Base-by-base conservation (phyloP, 495 filamentous ascomycete species). In the Penicillium bialowiezense region DNA sequence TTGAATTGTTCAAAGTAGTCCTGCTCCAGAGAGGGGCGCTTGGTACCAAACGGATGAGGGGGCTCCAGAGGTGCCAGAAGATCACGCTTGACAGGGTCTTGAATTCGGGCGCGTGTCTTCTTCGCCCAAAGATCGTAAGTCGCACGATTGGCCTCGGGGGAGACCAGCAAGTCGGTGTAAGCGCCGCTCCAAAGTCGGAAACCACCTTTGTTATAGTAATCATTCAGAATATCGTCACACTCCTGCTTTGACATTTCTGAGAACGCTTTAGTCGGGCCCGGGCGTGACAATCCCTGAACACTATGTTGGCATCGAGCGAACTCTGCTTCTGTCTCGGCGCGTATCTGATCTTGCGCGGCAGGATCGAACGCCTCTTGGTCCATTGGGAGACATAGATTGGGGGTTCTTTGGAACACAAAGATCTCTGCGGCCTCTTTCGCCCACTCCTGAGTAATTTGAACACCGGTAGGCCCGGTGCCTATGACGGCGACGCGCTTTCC, bases 1-100 rank as follows among this genome's bases (percentile, higher is more conserved):
- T 84, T 80, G 64, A 85, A 80, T 33, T 74, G 69, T 51, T 85
- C 81, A 49, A 74, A 85, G 62, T 78, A 85, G 35, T 68, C 61
- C 20, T 62, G 44, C 48, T 85, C 80, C 3, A 85, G 65, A 15
- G 67, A 75, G 0, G 75, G 74, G 0, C 82, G 69, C 59, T 83
- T 85, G n/a, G 71, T 63, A 13, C 81, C 82, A 21, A 75, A 83
- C 0, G 64, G 20, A 26, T 84, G 75, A 1, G 74, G 78, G 28
- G 64, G 67, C 40, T 78, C 55, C 12, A 64, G 24, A 0, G 82
- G 82, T 0, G 78, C 80, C 14, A 86, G 65, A 14, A 81, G 48
- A 9, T 84, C 79, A 21, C 69, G 54, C 21, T 68, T 68, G 6
- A 41, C 44, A 0, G 78, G 70, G 47, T 84, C 77, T 0, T 62